Evolutionary conservation across 2,329 filamentous ascomycete genomes (phyloP).

Genomic region (Colletotrichum siamense): DNA sequence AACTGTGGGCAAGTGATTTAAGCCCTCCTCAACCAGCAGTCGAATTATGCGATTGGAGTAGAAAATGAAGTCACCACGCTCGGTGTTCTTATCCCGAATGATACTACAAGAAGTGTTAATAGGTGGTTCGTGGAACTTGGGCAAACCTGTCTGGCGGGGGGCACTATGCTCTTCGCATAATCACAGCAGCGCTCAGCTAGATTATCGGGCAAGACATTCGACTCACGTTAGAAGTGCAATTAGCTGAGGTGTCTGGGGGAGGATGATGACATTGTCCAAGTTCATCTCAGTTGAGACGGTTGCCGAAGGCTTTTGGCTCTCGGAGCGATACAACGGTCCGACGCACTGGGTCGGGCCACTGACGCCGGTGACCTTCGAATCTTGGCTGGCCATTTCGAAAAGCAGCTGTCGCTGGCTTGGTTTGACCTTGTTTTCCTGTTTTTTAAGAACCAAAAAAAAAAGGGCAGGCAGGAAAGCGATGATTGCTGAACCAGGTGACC

Average conservation of each 20-base stretch:
- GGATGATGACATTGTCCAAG: constrained; percentile 86
- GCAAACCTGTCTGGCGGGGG: neutral
- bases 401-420: neutral
- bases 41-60: constrained; percentile 99
- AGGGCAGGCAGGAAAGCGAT: neutral
- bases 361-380: neutral
- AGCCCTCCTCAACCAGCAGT: constrained; percentile 91
- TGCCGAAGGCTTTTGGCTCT: constrained; percentile 81
- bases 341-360: constrained; percentile 63
- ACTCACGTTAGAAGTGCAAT: constrained; percentile 96
- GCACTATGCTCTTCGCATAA: neutral
- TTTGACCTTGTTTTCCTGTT: neutral
- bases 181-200: neutral
- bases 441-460: no score
- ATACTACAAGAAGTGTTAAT: constrained; percentile 63
- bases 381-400: constrained; percentile 4
- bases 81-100: constrained; percentile 90
- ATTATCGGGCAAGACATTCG: constrained; percentile 9
- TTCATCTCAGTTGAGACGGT: constrained; percentile 85
- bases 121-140: neutral
- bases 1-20: constrained; percentile 94
- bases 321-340: constrained; percentile 79
- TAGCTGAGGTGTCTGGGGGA: constrained; percentile 93
- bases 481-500: neutral
- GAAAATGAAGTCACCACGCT: constrained; percentile 97